phyloP scores from a whole-genome alignment of 441 rosid species.

The Iberis amara region DNA sequence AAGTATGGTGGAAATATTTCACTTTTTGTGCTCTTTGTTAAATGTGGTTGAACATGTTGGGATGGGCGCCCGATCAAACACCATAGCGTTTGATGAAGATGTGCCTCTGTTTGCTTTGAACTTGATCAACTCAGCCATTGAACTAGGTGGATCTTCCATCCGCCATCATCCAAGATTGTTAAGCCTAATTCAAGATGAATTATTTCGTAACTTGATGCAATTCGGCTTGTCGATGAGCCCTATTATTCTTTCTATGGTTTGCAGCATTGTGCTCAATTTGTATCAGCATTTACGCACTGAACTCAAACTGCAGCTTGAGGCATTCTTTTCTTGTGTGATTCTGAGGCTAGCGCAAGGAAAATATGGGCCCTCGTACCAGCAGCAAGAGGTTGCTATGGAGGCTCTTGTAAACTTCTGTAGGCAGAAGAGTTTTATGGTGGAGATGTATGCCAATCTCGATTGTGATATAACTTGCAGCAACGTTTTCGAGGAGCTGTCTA shows the following conservation, averaged over 20 bases:
- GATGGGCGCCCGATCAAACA: slow-evolving; percentile 51
- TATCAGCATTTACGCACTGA: slow-evolving; percentile 68
- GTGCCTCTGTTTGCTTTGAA: slow-evolving; percentile 77
- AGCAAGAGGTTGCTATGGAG: slow-evolving; percentile 82
- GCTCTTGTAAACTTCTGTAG: slow-evolving; percentile 75
- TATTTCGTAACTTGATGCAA: slow-evolving; percentile 67
- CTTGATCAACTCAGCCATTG: slow-evolving; percentile 68
- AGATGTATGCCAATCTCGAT: slow-evolving; percentile 76
- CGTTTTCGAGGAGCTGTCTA: slow-evolving; percentile 73
- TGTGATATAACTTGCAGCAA: slow-evolving; percentile 76
- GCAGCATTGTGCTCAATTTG: slow-evolving; percentile 70
- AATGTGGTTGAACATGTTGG: slow-evolving; percentile 57
- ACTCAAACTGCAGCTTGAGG: slow-evolving; percentile 71
- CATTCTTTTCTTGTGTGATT: slow-evolving; percentile 73
- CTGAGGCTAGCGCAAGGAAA: slow-evolving; percentile 77
- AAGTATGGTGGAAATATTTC: slow-evolving; percentile 77
- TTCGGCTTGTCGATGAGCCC: slow-evolving; percentile 75
- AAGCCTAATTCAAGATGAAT: slow-evolving; percentile 68
- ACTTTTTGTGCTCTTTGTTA: slow-evolving; percentile 56
- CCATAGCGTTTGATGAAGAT: slow-evolving; percentile 69
- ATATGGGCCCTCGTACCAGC: slow-evolving; percentile 64
- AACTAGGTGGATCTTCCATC: slow-evolving; percentile 61
- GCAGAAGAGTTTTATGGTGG: slow-evolving; percentile 76
- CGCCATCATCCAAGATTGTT: slow-evolving; percentile 58
- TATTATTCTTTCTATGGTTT: slow-evolving; percentile 67